These are phyloP conservation scores for Gardenia jasminoides DNA, from an alignment of 257 asterid species.

Conservation along the genomic window DNA sequence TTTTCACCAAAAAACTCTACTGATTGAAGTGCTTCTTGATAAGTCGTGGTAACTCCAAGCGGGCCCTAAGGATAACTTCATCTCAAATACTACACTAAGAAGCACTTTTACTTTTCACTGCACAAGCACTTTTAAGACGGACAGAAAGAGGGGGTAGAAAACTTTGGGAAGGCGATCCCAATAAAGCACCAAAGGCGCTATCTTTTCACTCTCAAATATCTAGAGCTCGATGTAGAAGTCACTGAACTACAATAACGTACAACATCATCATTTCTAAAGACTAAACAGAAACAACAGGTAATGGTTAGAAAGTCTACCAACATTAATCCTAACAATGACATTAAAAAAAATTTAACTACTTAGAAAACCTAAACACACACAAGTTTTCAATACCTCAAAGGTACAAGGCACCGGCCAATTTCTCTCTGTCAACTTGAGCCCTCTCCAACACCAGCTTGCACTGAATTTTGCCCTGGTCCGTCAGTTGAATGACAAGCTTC, in stretches of 20 bases:
- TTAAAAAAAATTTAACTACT: not conserved
- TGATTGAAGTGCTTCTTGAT: too few relatives aligned
- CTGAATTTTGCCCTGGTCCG: not conserved
- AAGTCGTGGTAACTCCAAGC: too few relatives aligned
- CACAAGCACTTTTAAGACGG: not conserved
- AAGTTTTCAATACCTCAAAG: not conserved
- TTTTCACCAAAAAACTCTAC: too few relatives aligned
- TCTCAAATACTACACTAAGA: not conserved
- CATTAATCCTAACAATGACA: not conserved
- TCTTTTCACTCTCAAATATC: too few relatives aligned
- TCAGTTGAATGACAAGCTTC: not conserved
- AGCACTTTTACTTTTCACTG: not conserved
- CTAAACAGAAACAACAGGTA: not conserved
- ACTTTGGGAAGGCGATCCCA: too few relatives aligned
- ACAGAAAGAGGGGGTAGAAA: not conserved
- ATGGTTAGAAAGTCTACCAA: not conserved
- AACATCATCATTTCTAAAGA: not conserved
- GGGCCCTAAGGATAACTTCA: too few relatives aligned
- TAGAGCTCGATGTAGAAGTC: not conserved
- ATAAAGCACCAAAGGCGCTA: too few relatives aligned
- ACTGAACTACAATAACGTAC: not conserved
- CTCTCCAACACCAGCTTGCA: slow-evolving; percentile 20
- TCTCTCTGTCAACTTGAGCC: slow-evolving; percentile 3
- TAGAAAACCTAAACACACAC: not conserved
- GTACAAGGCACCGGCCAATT: not conserved